A percentile compares a stretch with the other conserved stretches of the same genome.
phyloP scores from a whole-genome alignment of 2,329 filamentous ascomycete genomes.

The Phialophora chinensis region DNA sequence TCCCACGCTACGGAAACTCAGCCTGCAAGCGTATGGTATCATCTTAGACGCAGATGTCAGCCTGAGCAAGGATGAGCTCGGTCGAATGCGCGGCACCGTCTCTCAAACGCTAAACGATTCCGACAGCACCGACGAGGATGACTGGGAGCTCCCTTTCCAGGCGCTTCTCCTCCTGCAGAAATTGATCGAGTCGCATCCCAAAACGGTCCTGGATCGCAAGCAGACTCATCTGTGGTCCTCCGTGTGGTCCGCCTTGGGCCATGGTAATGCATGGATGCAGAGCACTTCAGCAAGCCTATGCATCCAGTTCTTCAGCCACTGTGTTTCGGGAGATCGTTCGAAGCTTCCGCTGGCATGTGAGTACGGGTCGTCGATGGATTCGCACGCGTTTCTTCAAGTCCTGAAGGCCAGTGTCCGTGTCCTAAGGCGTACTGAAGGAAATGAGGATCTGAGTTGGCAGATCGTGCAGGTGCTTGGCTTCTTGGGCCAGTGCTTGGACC shows the following conservation, averaged over 20 bases:
- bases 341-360: slow-evolving; percentile 70
- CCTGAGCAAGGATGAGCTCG: slow-evolving; percentile 59
- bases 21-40: slow-evolving; percentile 79
- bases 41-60: slow-evolving; percentile 76
- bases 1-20: slow-evolving; percentile 70
- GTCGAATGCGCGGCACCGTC: slow-evolving; percentile 25
- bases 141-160: slow-evolving; percentile 74
- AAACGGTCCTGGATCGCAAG: slow-evolving; percentile 65
- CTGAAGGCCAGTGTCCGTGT: slow-evolving; percentile 63
- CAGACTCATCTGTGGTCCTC: slow-evolving; percentile 72
- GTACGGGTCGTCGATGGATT: slow-evolving; percentile 70
- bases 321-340: slow-evolving; percentile 63
- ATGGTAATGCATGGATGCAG: slow-evolving; percentile 76
- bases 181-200: slow-evolving; percentile 70
- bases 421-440: slow-evolving; percentile 68
- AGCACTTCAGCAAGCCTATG: slow-evolving; percentile 75
- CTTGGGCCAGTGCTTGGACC: slow-evolving; percentile 69
- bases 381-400: slow-evolving; percentile 66
- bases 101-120: slow-evolving; percentile 16
- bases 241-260: slow-evolving; percentile 72
- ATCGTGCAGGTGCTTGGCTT: slow-evolving; percentile 82
- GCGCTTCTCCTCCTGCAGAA: slow-evolving; percentile 72
- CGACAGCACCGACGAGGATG: slow-evolving; percentile 52
- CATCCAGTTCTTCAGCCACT: slow-evolving; percentile 79
- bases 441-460: slow-evolving; percentile 77